Conservation (phyloP, 176 grass and related monocot species). For the Triticum urartu region DNA sequence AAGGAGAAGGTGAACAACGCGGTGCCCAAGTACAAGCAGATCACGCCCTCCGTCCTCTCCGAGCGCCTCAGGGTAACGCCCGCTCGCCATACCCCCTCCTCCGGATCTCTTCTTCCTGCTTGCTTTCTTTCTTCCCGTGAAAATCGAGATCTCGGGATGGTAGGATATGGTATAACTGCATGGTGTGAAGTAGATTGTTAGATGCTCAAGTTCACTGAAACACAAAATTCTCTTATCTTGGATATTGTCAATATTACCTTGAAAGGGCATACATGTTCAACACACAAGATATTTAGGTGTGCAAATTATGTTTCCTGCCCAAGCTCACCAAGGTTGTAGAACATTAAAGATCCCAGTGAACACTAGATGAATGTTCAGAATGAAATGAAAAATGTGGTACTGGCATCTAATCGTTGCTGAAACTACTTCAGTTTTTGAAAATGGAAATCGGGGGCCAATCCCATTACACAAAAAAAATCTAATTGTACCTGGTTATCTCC, state of each 20-base stretch:
- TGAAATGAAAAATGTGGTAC: not conserved
- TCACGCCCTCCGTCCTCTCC: too few relatives aligned
- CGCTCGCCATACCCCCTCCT: too few relatives aligned
- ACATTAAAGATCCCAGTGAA: too few relatives aligned
- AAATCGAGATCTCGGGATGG: too few relatives aligned
- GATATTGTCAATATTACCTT: slow-evolving; percentile 44
- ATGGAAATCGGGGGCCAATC: not conserved
- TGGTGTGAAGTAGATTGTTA: slow-evolving; percentile 30
- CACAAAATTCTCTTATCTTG: slow-evolving; percentile 2
- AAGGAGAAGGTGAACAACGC: too few relatives aligned
- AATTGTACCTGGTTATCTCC: slow-evolving; percentile 80
- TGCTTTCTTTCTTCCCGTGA: too few relatives aligned
- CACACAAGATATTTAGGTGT: not conserved
- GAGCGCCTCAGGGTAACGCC: too few relatives aligned
- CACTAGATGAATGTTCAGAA: not conserved
- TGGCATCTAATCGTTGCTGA: not conserved
- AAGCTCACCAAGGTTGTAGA: not conserved
- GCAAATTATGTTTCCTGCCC: slow-evolving; percentile 18
- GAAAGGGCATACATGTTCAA: slow-evolving; percentile 88
- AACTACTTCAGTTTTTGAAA: not conserved
- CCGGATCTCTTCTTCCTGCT: too few relatives aligned
- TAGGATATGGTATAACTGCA: slow-evolving; percentile 53
- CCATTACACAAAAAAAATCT: not conserved
- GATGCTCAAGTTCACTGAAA: slow-evolving; percentile 6
- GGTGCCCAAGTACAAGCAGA: too few relatives aligned